A percentile compares a stretch with the other conserved stretches of the same genome.
Evolutionary conservation across 345 rosid species (phyloP).

Genomic region (Linum trigynum): DNA sequence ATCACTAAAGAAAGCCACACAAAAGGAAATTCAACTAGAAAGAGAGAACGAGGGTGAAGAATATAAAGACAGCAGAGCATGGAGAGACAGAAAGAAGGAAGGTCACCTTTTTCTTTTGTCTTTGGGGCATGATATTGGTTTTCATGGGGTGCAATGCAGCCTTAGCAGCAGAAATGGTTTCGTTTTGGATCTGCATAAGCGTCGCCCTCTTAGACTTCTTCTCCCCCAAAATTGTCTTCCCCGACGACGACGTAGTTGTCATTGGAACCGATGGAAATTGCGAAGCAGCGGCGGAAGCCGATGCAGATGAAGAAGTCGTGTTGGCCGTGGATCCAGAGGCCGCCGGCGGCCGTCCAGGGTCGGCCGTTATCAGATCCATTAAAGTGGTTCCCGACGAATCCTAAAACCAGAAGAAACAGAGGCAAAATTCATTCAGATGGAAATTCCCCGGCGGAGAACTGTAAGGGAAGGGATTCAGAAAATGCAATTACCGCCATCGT

Average conservation of each 20-base stretch:
- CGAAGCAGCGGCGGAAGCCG: slow-evolving; percentile 28
- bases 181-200: slow-evolving; percentile 85
- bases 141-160: slow-evolving; percentile 60
- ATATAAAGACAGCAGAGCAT: background rate
- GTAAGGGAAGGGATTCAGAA: background rate
- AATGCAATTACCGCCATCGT: background rate
- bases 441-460: background rate
- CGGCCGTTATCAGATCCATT: slow-evolving; percentile 98
- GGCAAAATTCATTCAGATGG: background rate
- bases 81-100: background rate
- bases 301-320: slow-evolving; percentile 23
- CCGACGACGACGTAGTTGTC: slow-evolving; percentile 14
- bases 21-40: background rate
- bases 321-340: slow-evolving; percentile 27
- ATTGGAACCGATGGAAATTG: slow-evolving; percentile 20
- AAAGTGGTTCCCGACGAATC: slow-evolving; percentile 84
- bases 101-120: slow-evolving; percentile 55
- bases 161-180: slow-evolving; percentile 85
- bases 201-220: slow-evolving; percentile 73
- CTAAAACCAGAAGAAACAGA: slow-evolving; percentile 23
- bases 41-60: background rate
- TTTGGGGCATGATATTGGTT: slow-evolving; percentile 61
- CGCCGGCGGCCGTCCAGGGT: slow-evolving; percentile 35
- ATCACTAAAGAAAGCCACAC: background rate
- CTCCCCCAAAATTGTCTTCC: slow-evolving; percentile 51